A percentile compares a stretch with the other conserved stretches of the same genome.
Evolutionary conservation across 2,329 filamentous ascomycete genomes (phyloP).

Genomic region (Aspergillus sp.): DNA sequence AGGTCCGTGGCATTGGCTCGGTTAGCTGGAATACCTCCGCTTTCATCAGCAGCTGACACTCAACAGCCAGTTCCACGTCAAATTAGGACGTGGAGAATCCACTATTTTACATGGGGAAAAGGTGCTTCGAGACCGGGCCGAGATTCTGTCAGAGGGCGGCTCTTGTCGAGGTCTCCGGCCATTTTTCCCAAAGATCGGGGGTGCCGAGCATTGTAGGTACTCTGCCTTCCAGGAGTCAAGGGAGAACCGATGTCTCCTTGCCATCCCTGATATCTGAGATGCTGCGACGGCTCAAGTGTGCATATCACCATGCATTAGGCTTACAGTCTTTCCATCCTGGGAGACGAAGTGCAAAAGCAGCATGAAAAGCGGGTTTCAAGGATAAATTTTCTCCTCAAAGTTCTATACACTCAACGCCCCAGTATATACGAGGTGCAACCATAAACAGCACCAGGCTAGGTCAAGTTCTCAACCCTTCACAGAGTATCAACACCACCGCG

Average conservation of each 20-base stretch:
- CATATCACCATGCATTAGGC: neutral
- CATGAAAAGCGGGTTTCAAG: neutral
- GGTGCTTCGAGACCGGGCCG: neutral
- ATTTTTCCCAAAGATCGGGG: neutral
- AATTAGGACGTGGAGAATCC: too few species aligned
- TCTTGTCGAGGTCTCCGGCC: too few species aligned
- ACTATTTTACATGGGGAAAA: neutral
- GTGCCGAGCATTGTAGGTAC: neutral
- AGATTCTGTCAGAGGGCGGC: neutral
- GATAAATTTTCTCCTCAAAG: neutral
- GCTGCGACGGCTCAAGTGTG: neutral
- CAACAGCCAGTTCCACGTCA: neutral
- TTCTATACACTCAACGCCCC: neutral
- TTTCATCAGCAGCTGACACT: neutral
- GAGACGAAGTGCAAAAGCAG: neutral
- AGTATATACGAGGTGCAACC: neutral
- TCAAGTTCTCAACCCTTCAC: slow-evolving; percentile 17
- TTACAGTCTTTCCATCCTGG: neutral
- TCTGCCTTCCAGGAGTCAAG: neutral
- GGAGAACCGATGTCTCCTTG: neutral
- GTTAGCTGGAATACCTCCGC: neutral
- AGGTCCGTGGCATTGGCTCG: too few species aligned
- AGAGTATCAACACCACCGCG: slow-evolving; percentile 36
- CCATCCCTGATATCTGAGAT: neutral
- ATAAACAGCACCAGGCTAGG: neutral